Base-by-base conservation (phyloP, 78 protist genomes). In the Anaeramoeba ignava region DNA sequence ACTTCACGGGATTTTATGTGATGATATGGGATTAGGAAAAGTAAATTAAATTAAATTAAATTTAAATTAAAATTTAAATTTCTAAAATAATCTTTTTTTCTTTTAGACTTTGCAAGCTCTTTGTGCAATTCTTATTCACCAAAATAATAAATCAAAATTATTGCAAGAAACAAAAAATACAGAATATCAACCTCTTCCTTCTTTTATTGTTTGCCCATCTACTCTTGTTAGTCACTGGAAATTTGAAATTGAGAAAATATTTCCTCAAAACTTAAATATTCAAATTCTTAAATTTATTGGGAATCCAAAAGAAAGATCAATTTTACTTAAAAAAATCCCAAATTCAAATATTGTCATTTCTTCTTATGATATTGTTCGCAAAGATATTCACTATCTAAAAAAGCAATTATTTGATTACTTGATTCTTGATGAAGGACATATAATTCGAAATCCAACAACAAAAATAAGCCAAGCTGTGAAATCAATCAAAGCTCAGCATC, bases 141-240 rank as follows among this genome's bases (percentile, higher is more conserved):
- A n/a, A n/a, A n/a, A n/a, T n/a, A n/a, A n/a, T n/a, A n/a, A n/a
- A n/a, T n/a, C n/a, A n/a, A n/a, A n/a, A n/a, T n/a, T n/a, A n/a
- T n/a, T n/a, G n/a, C n/a, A n/a, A n/a, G n/a, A n/a, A n/a, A n/a
- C n/a, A n/a, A n/a, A n/a, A n/a, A n/a, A n/a, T n/a, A n/a, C n/a
- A n/a, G n/a, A n/a, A n/a, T n/a, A 54, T 12, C 87, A 79, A 8
- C 67, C 80, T 41, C 83, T 85, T 2, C 95, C 95, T 1, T 84
- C 93, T 23, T 40, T 94, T 3, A 93, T 95, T 0, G 91, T 97
- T 2, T 94, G 98, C 81, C 99, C 99, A 2, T 1, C 98, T 0
- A 92, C 97, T 0, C 84, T 97, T 3, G 88, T 89, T 0, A 90
- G 68, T 0, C 98, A 97, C 86, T 97, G 99, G 99, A 31, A 0